phyloP scores from a whole-genome alignment of 352 stramenopile genomes.

The Sclerospora graminicola region DNA sequence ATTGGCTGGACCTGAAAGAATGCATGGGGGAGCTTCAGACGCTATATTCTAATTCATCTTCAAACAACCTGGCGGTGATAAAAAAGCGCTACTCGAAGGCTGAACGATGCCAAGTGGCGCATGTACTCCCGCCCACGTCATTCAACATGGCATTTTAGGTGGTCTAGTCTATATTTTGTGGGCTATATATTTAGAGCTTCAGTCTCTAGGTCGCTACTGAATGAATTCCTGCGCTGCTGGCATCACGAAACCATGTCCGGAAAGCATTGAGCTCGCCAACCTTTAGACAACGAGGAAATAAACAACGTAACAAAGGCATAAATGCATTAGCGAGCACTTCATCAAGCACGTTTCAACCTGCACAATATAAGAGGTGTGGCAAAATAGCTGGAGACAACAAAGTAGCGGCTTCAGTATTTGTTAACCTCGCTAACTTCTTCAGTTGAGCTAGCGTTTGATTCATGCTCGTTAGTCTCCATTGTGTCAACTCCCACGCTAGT shows the following conservation, averaged over 20 bases:
- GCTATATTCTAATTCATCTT: conserved; percentile 71
- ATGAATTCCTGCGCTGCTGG: conserved; percentile 15
- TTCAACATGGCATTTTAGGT: conserved; percentile 82
- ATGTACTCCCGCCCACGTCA: conserved; percentile 50
- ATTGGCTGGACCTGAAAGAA: conserved; percentile 65
- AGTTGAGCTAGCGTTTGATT: background rate
- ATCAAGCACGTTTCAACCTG: conserved; percentile 10
- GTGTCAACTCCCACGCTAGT: background rate
- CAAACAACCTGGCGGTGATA: conserved; percentile 78
- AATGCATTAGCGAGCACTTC: conserved; percentile 20
- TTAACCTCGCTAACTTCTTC: conserved; percentile 2
- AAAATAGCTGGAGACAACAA: background rate
- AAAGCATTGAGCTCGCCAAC: conserved; percentile 18
- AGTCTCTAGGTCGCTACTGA: conserved; percentile 18
- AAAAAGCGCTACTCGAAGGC: conserved; percentile 86
- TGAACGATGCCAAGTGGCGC: conserved; percentile 69
- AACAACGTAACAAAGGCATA: conserved; percentile 21
- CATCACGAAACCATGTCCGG: conserved; percentile 7
- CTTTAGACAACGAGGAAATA: conserved; percentile 23
- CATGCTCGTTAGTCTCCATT: conserved; percentile 3
- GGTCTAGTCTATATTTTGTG: conserved; percentile 28
- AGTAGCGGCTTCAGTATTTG: conserved; percentile 1
- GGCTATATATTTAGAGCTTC: conserved; percentile 45
- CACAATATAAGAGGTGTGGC: conserved; percentile 11
- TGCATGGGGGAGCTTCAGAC: conserved; percentile 77